These are phyloP conservation scores for Cladobotryum protrusum DNA, from an alignment of 2,329 filamentous ascomycete species.

Conservation along the genomic window DNA sequence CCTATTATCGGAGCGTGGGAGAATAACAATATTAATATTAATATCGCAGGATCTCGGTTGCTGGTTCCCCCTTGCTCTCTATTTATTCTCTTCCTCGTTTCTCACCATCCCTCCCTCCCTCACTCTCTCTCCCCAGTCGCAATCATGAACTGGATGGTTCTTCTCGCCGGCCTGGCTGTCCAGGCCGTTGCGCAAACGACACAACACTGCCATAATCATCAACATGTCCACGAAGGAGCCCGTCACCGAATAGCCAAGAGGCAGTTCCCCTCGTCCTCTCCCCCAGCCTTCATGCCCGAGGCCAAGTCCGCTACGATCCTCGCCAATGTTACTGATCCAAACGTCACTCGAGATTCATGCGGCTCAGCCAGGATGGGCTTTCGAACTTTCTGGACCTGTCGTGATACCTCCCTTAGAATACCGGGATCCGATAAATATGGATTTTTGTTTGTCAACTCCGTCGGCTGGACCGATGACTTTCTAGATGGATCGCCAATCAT, in stretches of 20 bases:
- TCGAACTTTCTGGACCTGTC: constrained; percentile 15
- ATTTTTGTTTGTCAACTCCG: constrained; percentile 13
- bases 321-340: constrained; percentile 13
- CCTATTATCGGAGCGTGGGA: no score
- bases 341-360: constrained; percentile 14
- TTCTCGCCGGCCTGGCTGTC: constrained; percentile 1
- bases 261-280: no score
- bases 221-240: no score
- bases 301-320: constrained; percentile 9
- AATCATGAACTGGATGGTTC: background rate
- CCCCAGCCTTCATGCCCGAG: constrained; percentile 3
- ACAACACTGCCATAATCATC: background rate
- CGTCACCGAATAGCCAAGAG: background rate
- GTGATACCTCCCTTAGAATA: constrained; percentile 11
- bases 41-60: background rate
- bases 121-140: background rate
- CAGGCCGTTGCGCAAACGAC: background rate
- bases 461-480: constrained; percentile 12
- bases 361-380: constrained; percentile 13
- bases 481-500: constrained; percentile 12
- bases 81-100: background rate
- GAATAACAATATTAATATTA: no score
- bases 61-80: background rate
- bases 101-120: background rate
- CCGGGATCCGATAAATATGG: constrained; percentile 5